Conservation (phyloP, 2,329 filamentous ascomycete genomes). For the Alternaria gansuensis region DNA sequence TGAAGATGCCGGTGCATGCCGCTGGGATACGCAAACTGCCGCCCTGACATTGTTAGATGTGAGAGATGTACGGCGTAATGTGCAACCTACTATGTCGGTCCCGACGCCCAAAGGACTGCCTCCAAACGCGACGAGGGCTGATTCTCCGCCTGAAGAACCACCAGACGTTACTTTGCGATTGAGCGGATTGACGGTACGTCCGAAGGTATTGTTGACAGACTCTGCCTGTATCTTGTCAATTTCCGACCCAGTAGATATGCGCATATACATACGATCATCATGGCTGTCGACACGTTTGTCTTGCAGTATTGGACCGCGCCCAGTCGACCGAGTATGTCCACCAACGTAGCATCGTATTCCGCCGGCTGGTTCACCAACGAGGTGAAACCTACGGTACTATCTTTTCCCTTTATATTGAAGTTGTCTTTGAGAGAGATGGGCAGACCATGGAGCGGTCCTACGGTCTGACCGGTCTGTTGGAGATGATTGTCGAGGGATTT, state of each 20-base stretch:
- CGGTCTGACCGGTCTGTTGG: conserved; percentile 54
- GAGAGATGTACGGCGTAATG: background rate
- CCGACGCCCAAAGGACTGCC: conserved; percentile 70
- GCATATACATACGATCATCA: conserved; percentile 65
- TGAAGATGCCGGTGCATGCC: conserved; percentile 67
- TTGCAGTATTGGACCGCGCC: conserved; percentile 75
- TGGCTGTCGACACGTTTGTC: conserved; percentile 73
- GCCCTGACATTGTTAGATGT: conserved; percentile 39
- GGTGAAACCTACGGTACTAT: conserved; percentile 71
- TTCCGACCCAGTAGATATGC: background rate
- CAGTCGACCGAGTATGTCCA: conserved; percentile 65
- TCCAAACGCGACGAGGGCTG: conserved; percentile 67
- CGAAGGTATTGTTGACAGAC: conserved; percentile 71
- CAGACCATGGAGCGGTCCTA: conserved; percentile 73
- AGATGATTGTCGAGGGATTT: conserved; percentile 64
- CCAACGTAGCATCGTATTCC: conserved; percentile 63
- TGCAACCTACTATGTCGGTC: conserved; percentile 64
- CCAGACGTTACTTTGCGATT: conserved; percentile 69
- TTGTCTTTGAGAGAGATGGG: conserved; percentile 76
- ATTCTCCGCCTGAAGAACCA: conserved; percentile 73
- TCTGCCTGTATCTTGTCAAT: conserved; percentile 57
- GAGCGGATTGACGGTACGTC: conserved; percentile 68
- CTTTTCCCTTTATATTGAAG: conserved; percentile 69
- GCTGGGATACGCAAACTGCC: conserved; percentile 66
- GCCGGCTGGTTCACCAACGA: conserved; percentile 69